Conservation (phyloP, 306 rosid genomes). For the Senna tora region DNA sequence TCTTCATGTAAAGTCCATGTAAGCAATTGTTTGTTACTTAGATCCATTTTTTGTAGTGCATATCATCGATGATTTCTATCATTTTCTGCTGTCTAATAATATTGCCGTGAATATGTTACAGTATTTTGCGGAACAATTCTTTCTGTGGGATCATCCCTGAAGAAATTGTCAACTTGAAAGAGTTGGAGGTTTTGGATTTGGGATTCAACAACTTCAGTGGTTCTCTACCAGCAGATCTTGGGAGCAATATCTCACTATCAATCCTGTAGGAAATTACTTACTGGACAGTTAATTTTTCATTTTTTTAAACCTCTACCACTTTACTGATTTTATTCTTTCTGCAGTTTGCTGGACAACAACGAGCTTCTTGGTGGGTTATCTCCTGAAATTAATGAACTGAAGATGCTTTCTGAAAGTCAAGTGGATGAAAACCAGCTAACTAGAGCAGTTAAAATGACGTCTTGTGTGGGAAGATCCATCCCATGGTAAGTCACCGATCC, state of each 20-base stretch:
- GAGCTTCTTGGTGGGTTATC: slow-evolving; percentile 61
- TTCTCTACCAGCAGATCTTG: slow-evolving; percentile 67
- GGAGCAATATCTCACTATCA: slow-evolving; percentile 62
- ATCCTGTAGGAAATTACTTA: slow-evolving; percentile 68
- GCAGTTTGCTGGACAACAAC: slow-evolving; percentile 88
- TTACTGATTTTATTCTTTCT: slow-evolving; percentile 36
- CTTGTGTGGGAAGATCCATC: slow-evolving; percentile 48
- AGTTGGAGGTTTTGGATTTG: slow-evolving; percentile 87
- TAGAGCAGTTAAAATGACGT: slow-evolving; percentile 41
- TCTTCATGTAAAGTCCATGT: slow-evolving; percentile 63
- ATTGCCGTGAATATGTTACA: slow-evolving; percentile 41
- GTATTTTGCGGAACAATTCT: slow-evolving; percentile 84
- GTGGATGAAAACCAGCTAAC: slow-evolving; percentile 64
- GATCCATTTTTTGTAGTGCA: slow-evolving; percentile 5
- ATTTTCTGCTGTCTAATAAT: slow-evolving; percentile 35
- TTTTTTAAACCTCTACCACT: slow-evolving; percentile 7
- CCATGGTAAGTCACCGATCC: slow-evolving; percentile 55
- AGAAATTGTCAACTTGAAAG: slow-evolving; percentile 62
- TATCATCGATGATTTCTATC: not conserved
- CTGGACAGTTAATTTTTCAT: slow-evolving; percentile 23
- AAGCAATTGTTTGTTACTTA: slow-evolving; percentile 32
- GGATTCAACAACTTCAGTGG: slow-evolving; percentile 83
- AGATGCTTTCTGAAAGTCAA: slow-evolving; percentile 73
- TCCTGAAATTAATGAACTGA: slow-evolving; percentile 61
- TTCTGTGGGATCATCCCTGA: slow-evolving; percentile 71